Evolutionary conservation across 352 stramenopile genomes (phyloP).

Genomic region (Phytophthora meadii): DNA sequence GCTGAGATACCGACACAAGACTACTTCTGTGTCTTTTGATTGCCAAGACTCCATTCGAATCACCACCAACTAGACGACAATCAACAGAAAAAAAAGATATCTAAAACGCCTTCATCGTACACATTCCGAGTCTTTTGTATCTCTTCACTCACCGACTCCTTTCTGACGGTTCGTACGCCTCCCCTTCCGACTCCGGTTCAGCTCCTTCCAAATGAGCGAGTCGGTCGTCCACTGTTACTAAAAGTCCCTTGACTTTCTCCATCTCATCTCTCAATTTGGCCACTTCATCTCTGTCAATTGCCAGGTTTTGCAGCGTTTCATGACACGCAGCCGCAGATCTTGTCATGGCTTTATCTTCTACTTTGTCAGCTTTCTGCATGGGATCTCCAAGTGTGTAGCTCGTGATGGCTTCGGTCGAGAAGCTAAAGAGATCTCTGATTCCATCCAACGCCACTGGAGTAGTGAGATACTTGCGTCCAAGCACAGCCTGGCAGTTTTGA

Average conservation of each 20-base stretch:
- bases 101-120: slow-evolving; percentile 30
- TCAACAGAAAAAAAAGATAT: slow-evolving; percentile 42
- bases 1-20: slow-evolving; percentile 14
- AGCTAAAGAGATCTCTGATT: slow-evolving; percentile 76
- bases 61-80: slow-evolving; percentile 21
- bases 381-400: slow-evolving; percentile 85
- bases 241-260: slow-evolving; percentile 78
- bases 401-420: slow-evolving; percentile 74
- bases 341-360: slow-evolving; percentile 17
- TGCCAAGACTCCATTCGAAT: slow-evolving; percentile 19
- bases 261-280: slow-evolving; percentile 70
- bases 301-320: slow-evolving; percentile 45
- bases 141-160: slow-evolving; percentile 18
- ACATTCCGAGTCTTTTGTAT: slow-evolving; percentile 19
- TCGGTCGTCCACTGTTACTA: slow-evolving; percentile 79
- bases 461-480: slow-evolving; percentile 81
- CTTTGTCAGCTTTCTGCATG: slow-evolving; percentile 27
- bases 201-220: slow-evolving; percentile 65
- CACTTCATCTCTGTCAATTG: slow-evolving; percentile 58
- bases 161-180: slow-evolving; percentile 30
- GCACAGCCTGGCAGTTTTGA: slow-evolving; percentile 80
- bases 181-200: slow-evolving; percentile 53
- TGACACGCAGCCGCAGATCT: slow-evolving; percentile 43
- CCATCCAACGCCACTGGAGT: slow-evolving; percentile 67
- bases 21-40: slow-evolving; percentile 20